phyloP scores from a whole-genome alignment of 2,329 filamentous ascomycete genomes.

The Davidsoniella neocaledoniae region DNA sequence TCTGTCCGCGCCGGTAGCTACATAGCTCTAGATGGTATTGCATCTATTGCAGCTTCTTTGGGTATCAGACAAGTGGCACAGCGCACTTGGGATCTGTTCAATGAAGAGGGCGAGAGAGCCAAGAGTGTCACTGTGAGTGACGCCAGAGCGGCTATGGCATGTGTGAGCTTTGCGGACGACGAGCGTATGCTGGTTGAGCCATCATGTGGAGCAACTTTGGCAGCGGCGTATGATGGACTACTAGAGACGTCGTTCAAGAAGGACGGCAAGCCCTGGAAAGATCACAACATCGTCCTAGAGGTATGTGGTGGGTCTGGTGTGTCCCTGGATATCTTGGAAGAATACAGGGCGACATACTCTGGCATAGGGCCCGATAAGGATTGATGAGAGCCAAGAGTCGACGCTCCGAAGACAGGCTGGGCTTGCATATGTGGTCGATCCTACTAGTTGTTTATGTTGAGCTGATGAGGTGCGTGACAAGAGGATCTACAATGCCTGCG shows the following conservation, averaged over 20 bases:
- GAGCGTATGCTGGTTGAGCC: conserved; percentile 68
- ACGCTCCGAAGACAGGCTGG: neutral
- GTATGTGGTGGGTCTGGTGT: conserved; percentile 68
- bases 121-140: conserved; percentile 24
- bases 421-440: too few species aligned
- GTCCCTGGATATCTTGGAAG: conserved; percentile 40
- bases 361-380: neutral
- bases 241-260: conserved; percentile 40
- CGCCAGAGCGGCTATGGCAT: conserved; percentile 63
- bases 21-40: conserved; percentile 52
- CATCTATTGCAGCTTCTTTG: conserved; percentile 56
- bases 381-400: neutral
- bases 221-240: conserved; percentile 39
- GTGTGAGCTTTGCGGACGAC: conserved; percentile 63
- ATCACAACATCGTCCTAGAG: conserved; percentile 63
- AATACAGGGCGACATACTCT: conserved; percentile 34
- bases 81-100: conserved; percentile 48
- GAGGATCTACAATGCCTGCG: neutral
- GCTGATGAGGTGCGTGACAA: neutral
- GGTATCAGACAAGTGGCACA: conserved; percentile 57
- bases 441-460: neutral
- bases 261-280: conserved; percentile 40
- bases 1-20: conserved; percentile 39
- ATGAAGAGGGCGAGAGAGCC: conserved; percentile 19
- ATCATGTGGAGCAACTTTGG: conserved; percentile 69